Percentiles rank a stretch among this genome's conserved stretches.
phyloP scores from a whole-genome alignment of 106 monocot species.

The Dioscorea dumetorum region DNA sequence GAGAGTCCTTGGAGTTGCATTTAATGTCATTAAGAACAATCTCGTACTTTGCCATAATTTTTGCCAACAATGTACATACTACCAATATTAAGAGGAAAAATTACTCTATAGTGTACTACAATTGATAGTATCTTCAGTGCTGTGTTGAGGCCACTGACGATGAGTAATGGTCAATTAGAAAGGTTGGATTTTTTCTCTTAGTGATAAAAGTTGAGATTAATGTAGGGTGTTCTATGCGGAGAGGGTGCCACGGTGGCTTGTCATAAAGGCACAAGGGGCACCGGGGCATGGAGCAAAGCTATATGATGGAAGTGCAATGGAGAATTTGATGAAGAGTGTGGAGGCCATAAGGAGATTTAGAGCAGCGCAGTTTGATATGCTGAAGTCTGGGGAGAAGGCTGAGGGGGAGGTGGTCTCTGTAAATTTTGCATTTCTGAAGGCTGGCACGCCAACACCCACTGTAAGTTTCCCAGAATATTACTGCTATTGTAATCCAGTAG shows the following conservation, averaged over 20 bases:
- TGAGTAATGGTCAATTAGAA: too few species aligned
- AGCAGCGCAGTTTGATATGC: constrained; percentile 63
- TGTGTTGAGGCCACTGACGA: too few species aligned
- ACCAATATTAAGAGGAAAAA: too few species aligned
- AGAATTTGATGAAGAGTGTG: constrained; percentile 89
- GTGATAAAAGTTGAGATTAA: background rate
- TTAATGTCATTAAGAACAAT: too few species aligned
- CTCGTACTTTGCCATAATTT: too few species aligned
- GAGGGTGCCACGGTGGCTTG: constrained; percentile 81
- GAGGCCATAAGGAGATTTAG: constrained; percentile 74
- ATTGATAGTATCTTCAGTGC: too few species aligned
- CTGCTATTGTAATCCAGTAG: too few species aligned
- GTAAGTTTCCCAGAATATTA: constrained; percentile 20
- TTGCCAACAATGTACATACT: too few species aligned
- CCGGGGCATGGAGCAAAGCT: constrained; percentile 94
- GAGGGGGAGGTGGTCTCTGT: constrained; percentile 92
- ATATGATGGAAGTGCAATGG: constrained; percentile 82
- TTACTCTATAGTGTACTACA: too few species aligned
- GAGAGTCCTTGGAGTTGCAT: too few species aligned
- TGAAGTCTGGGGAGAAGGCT: constrained; percentile 60
- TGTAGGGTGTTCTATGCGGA: constrained; percentile 77
- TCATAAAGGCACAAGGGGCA: constrained; percentile 50
- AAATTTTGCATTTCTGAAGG: constrained; percentile 75
- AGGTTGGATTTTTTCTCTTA: too few species aligned
- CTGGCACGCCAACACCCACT: constrained; percentile 74